phyloP scores from a whole-genome alignment of 2,329 filamentous ascomycete species.

The Myotisia sp. region DNA sequence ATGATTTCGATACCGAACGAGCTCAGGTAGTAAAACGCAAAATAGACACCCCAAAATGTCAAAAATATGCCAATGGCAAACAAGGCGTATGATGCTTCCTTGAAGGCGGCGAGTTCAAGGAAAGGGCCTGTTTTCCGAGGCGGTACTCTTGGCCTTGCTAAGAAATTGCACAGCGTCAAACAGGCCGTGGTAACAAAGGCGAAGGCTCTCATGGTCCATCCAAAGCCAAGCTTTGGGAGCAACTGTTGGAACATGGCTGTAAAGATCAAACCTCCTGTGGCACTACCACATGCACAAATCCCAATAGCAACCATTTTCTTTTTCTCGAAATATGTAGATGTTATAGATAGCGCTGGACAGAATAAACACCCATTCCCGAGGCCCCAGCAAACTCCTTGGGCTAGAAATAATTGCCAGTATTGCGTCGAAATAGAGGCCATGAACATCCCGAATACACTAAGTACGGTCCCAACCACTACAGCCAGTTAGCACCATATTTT shows the following conservation, averaged over 20 bases:
- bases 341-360: constrained; percentile 38
- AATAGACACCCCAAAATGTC: constrained; percentile 39
- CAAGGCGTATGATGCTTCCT: constrained; percentile 34
- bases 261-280: constrained; percentile 50
- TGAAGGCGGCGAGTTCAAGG: constrained; percentile 39
- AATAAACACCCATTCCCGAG: constrained; percentile 43
- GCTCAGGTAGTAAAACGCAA: constrained; percentile 38
- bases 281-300: constrained; percentile 44
- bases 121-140: constrained; percentile 37
- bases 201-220: constrained; percentile 48
- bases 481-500: too few relatives aligned
- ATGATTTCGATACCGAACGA: constrained; percentile 29
- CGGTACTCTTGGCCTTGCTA: constrained; percentile 36
- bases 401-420: constrained; percentile 38
- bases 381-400: constrained; percentile 44
- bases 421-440: constrained; percentile 35
- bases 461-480: constrained; percentile 29
- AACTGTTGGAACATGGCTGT: constrained; percentile 44
- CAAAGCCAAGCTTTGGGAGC: constrained; percentile 46
- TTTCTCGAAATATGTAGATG: constrained; percentile 46
- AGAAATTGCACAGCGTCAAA: constrained; percentile 24
- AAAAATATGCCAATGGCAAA: constrained; percentile 31
- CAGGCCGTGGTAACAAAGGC: constrained; percentile 45
- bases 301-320: constrained; percentile 46
- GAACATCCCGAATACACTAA: constrained; percentile 38